Evolutionary conservation across 805 yeast species (phyloP), one percentile per base, ranked within the genome.

Genomic region (Teunomyces tritomae): DNA sequence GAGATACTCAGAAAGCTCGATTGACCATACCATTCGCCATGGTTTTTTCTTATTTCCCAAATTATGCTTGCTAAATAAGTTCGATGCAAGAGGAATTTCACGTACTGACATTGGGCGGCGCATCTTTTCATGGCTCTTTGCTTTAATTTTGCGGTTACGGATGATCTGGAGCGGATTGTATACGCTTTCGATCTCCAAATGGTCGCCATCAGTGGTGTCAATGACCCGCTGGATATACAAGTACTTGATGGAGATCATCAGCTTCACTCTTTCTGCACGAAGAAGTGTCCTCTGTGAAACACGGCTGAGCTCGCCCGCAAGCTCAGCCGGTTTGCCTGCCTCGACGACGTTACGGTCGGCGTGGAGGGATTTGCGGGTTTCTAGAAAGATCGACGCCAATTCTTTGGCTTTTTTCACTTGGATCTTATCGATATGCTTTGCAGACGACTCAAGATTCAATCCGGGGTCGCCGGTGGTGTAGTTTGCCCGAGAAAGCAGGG

Each of bases 111-210:
- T 57, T 3, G 71, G 68, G n/a, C 27, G 39, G 28, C 26, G 27
- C 34, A 39, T 28, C 24, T 52, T 49, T 48, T 78, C 80, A 44
- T 73, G 74, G 55, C 78, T 68, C 55, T 77, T 77, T 48, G 76
- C 74, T 45, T 87, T 64, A 3, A 84, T 60, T 54, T 73, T 74
- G 49, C 96, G 73, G 64, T 89, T 85, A 48, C 97, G 69, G 26
- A 89, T 80, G n/a, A 84, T 77, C 64, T 88, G 96, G 39, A 89
- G 68, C 3, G 96, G 96, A 59, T 89, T 89, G 69, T 84, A 89
- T 3, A 79, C 77, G 2, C 85, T 87, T 47, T 83, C 89, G 2
- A 85, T 77, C 2, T 79, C 80, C 2, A 73, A 76, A 52, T 77
- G 76, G 13, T 51, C 48, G 11, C 58, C 60, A 13, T 24, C 36